Conservation (phyloP, 1,284 basidiomycete species). For the Amylostereum areolatum region DNA sequence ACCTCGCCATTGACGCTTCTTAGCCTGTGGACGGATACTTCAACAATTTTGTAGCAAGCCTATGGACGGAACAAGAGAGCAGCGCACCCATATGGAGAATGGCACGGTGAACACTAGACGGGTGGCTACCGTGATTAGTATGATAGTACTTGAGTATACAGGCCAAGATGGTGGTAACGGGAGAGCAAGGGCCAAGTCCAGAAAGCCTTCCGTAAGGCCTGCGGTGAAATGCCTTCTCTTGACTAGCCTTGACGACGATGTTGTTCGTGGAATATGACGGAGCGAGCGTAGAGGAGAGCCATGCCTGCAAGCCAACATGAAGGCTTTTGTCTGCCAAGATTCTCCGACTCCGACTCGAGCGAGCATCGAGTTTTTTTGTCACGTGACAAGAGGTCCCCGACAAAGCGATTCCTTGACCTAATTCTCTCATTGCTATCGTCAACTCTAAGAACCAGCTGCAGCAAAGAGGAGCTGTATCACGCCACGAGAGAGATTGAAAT, state of each 20-base stretch:
- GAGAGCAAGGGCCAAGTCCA: conserved; percentile 62
- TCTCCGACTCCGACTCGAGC: background rate
- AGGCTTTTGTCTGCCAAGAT: background rate
- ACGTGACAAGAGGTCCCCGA: background rate
- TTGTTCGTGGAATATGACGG: conserved; percentile 9
- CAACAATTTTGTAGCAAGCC: background rate
- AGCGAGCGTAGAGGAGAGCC: conserved; percentile 5
- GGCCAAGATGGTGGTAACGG: conserved; percentile 63
- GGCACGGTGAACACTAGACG: conserved; percentile 68
- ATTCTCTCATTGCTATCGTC: background rate
- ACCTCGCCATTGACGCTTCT: conserved; percentile 55
- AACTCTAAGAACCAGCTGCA: too few species aligned
- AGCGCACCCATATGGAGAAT: conserved; percentile 73
- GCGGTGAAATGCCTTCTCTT: conserved; percentile 29
- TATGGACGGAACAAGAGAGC: background rate
- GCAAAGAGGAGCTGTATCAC: too few species aligned
- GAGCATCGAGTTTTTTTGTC: background rate
- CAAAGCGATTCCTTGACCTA: too few species aligned
- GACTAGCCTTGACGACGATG: background rate
- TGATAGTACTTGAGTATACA: conserved; percentile 72
- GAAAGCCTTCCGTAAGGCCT: conserved; percentile 42
- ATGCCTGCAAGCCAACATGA: background rate
- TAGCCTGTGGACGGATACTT: conserved; percentile 38
- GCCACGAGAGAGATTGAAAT: conserved; percentile 2
- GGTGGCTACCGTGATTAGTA: conserved; percentile 63